These are phyloP conservation scores for Calonectria hawksworthii DNA, from an alignment of 2,329 filamentous ascomycete genomes.

Conservation along the genomic window DNA sequence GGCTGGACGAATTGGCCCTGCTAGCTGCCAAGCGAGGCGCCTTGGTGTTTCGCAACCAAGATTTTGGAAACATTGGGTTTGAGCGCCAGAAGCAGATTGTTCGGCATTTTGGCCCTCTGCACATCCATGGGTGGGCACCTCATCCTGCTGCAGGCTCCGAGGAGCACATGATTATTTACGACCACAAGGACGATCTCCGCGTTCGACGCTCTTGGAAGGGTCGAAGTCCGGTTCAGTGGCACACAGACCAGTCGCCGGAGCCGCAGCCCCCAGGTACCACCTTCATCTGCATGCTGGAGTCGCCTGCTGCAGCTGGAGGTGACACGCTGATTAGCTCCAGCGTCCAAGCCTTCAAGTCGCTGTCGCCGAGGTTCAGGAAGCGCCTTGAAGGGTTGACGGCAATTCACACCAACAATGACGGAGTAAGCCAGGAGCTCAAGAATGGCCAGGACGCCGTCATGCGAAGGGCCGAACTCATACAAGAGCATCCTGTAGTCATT, in stretches of 20 bases:
- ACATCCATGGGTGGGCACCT: slow-evolving; percentile 2
- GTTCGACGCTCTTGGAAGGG: slow-evolving; percentile 1
- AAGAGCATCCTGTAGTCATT: neutral
- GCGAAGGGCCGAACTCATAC: neutral
- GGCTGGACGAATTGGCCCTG: slow-evolving; percentile 16
- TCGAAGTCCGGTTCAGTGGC: neutral
- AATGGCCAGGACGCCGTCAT: neutral
- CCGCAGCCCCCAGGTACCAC: neutral
- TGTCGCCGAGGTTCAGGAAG: neutral
- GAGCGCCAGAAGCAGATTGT: slow-evolving; percentile 20
- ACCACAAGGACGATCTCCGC: neutral
- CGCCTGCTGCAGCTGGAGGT: neutral
- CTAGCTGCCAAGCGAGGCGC: slow-evolving; percentile 11
- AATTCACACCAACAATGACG: slow-evolving; percentile 1
- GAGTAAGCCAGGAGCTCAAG: neutral
- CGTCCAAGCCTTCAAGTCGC: slow-evolving; percentile 1
- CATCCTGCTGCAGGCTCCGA: neutral
- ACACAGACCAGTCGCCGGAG: neutral
- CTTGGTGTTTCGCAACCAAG: slow-evolving; percentile 19
- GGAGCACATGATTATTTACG: slow-evolving; percentile 8
- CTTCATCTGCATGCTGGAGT: slow-evolving; percentile 3
- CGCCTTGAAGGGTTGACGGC: neutral
- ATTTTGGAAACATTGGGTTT: slow-evolving; percentile 21
- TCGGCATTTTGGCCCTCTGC: slow-evolving; percentile 15
- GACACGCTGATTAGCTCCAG: neutral